These are phyloP conservation scores for Termitomyces heimii DNA, from an alignment of 768 basidiomycete genomes.

Conservation along the genomic window DNA sequence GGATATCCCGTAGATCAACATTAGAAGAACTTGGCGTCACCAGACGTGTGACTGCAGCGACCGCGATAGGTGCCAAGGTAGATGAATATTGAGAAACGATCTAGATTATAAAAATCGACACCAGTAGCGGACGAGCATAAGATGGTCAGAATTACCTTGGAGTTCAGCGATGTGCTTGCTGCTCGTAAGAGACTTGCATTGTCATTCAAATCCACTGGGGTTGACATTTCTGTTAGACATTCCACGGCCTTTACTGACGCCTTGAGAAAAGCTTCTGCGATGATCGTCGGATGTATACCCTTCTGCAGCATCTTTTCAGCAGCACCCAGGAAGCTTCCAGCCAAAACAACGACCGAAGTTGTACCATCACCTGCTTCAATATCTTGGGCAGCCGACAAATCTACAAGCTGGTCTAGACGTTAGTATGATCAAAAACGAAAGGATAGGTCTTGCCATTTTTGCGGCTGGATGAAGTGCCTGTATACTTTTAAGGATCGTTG, in stretches of 20 bases:
- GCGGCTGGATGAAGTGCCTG: constrained; percentile 97
- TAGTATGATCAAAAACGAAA: constrained; percentile 4
- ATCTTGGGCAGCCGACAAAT: constrained; percentile 96
- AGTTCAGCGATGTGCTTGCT: constrained; percentile 93
- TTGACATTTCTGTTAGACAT: constrained; percentile 87
- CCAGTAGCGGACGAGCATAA: background rate
- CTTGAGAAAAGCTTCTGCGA: constrained; percentile 91
- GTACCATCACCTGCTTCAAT: constrained; percentile 98
- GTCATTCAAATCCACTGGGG: constrained; percentile 88
- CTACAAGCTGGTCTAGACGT: constrained; percentile 67
- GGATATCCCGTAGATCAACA: constrained; percentile 94
- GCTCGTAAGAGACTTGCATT: constrained; percentile 81
- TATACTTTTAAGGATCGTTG: constrained; percentile 93
- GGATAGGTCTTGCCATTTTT: constrained; percentile 70
- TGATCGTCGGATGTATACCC: constrained; percentile 96
- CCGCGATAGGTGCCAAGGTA: constrained; percentile 96
- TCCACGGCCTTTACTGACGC: constrained; percentile 93
- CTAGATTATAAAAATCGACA: constrained; percentile 31
- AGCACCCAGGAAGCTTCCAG: constrained; percentile 87
- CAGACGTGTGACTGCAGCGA: constrained; percentile 90
- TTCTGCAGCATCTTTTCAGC: constrained; percentile 96
- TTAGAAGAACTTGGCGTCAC: constrained; percentile 86
- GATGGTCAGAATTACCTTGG: constrained; percentile 56
- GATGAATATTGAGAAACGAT: constrained; percentile 99
- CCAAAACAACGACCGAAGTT: constrained; percentile 94